Evolutionary conservation across 352 stramenopile species (phyloP).

Genomic region (Phytopythium vexans): DNA sequence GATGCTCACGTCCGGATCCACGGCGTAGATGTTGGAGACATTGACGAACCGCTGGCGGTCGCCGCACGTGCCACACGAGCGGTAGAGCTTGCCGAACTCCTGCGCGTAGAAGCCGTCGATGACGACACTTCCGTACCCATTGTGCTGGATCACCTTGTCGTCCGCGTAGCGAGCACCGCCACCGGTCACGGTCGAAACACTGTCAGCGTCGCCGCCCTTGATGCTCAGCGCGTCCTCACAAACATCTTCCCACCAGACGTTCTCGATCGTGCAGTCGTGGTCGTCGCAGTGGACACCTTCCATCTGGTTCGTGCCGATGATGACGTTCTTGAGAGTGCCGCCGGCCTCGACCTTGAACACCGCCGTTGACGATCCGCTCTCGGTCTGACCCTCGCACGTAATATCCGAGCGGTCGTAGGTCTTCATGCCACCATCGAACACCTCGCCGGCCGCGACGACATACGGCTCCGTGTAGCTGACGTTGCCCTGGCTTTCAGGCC

Average conservation of each 20-base stretch:
- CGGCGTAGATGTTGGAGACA: constrained; percentile 31
- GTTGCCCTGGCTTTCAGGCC: constrained; percentile 12
- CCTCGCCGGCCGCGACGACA: constrained; percentile 29
- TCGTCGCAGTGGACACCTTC: constrained; percentile 36
- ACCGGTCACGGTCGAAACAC: constrained; percentile 27
- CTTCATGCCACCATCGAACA: constrained; percentile 54
- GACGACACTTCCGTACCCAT: constrained; percentile 32
- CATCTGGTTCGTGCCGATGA: constrained; percentile 45
- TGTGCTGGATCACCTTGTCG: constrained; percentile 54
- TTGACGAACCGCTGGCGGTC: constrained; percentile 20
- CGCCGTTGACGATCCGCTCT: constrained; percentile 18
- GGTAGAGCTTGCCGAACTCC: constrained; percentile 44
- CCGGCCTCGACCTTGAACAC: constrained; percentile 40
- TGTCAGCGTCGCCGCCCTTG: constrained; percentile 31
- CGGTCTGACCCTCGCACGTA: constrained; percentile 29
- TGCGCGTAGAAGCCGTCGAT: constrained; percentile 46
- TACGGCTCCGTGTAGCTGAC: constrained; percentile 22
- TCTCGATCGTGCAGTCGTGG: constrained; percentile 38
- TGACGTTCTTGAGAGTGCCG: constrained; percentile 51
- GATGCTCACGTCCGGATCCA: constrained; percentile 33
- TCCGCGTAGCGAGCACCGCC: constrained; percentile 38
- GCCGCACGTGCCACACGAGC: constrained; percentile 40
- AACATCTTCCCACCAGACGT: constrained; percentile 52
- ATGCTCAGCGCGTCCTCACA: constrained; percentile 43
- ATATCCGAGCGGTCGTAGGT: constrained; percentile 53